Conservation (phyloP, 1,284 basidiomycete genomes). For the Pulveroboletus ridleyi region DNA sequence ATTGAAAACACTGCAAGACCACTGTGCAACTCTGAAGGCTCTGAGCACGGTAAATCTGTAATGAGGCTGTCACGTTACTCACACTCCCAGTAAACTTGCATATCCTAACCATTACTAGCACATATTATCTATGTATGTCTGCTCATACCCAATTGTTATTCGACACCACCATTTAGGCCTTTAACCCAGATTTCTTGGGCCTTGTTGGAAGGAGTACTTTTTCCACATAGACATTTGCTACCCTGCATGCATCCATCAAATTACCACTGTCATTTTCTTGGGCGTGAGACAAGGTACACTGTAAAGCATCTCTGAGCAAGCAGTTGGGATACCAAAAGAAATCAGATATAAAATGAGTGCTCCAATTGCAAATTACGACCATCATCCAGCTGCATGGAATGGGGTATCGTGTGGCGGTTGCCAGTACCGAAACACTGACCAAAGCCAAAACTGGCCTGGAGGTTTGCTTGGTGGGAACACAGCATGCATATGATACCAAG, state of each 20-base stretch:
- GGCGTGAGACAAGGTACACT: not conserved
- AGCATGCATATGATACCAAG: slow-evolving; percentile 28
- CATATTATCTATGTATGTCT: too few species aligned
- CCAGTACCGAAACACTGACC: slow-evolving; percentile 19
- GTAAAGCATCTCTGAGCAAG: slow-evolving; percentile 2
- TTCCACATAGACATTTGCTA: not conserved
- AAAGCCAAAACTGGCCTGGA: not conserved
- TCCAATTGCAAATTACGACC: slow-evolving; percentile 41
- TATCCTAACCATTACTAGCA: too few species aligned
- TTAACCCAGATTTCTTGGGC: not conserved
- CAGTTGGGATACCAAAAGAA: not conserved
- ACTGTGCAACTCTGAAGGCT: too few species aligned
- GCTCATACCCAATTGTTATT: not conserved
- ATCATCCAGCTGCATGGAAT: slow-evolving; percentile 31
- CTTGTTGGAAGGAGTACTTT: not conserved
- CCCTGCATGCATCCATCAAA: not conserved
- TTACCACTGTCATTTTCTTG: not conserved
- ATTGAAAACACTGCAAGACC: too few species aligned
- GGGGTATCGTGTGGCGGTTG: slow-evolving; percentile 28
- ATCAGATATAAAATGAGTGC: not conserved
- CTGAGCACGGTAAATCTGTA: too few species aligned
- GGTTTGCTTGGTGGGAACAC: slow-evolving; percentile 28
- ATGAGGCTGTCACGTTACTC: too few species aligned
- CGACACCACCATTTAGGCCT: not conserved
- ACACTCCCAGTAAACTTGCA: too few species aligned